phyloP scores from a whole-genome alignment of 2,329 filamentous ascomycete species.

The Akanthomyces uredinophilus region DNA sequence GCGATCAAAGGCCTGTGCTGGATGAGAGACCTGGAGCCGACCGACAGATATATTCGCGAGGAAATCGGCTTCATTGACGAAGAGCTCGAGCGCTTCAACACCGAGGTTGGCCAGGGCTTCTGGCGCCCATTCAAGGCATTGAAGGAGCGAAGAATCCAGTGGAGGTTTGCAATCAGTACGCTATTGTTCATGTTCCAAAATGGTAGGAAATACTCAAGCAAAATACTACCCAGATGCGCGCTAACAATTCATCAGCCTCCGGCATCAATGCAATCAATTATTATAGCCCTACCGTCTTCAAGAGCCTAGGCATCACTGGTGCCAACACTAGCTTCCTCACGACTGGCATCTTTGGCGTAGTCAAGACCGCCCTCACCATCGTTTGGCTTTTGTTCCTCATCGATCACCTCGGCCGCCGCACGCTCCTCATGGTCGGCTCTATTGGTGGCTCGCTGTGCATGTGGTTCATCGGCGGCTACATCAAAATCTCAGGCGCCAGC shows the following conservation, averaged over 20 bases:
- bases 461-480: slow-evolving; percentile 46
- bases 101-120: slow-evolving; percentile 64
- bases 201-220: slow-evolving; percentile 33
- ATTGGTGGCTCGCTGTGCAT: slow-evolving; percentile 61
- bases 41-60: slow-evolving; percentile 64
- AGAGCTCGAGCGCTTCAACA: slow-evolving; percentile 60
- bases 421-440: slow-evolving; percentile 60
- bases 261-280: slow-evolving; percentile 80
- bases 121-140: slow-evolving; percentile 64
- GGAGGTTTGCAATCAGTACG: slow-evolving; percentile 67
- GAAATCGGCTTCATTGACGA: slow-evolving; percentile 67
- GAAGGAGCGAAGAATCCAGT: slow-evolving; percentile 54
- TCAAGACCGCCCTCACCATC: slow-evolving; percentile 65
- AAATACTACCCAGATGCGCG: not conserved
- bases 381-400: slow-evolving; percentile 66
- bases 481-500: slow-evolving; percentile 45
- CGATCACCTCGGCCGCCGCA: slow-evolving; percentile 50
- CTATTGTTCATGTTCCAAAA: slow-evolving; percentile 79
- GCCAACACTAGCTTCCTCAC: slow-evolving; percentile 47
- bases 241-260: slow-evolving; percentile 21
- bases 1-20: slow-evolving; percentile 56
- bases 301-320: slow-evolving; percentile 41
- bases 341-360: slow-evolving; percentile 71
- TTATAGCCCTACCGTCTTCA: slow-evolving; percentile 48
- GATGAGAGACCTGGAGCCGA: slow-evolving; percentile 53